Conservation (phyloP, 2,329 filamentous ascomycete genomes). For the Aureobasidium sp. region DNA sequence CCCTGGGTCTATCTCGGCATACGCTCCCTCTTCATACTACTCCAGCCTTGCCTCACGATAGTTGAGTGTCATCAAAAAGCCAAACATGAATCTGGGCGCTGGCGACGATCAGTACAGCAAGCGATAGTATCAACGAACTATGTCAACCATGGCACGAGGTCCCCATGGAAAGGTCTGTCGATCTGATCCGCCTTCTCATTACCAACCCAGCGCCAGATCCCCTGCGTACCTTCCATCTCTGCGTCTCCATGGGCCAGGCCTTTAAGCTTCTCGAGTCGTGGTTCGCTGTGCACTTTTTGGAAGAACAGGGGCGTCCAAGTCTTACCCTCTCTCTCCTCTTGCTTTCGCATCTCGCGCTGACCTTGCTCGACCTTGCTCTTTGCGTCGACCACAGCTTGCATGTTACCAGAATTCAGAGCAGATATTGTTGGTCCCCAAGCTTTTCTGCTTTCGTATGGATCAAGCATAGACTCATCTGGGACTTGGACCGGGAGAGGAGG, state of each 20-base stretch:
- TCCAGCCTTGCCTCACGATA: no score
- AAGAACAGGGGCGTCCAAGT: constrained; percentile 38
- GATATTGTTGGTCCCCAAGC: constrained; percentile 38
- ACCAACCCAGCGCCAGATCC: not conserved
- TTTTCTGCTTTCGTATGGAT: constrained; percentile 39
- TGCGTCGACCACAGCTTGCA: constrained; percentile 30
- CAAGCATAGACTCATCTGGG: constrained; percentile 28
- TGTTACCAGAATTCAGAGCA: constrained; percentile 34
- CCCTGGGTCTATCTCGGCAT: not conserved
- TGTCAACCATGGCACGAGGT: constrained; percentile 1
- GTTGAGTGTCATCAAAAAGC: no score
- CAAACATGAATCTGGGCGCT: no score
- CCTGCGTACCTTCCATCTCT: not conserved
- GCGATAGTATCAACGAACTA: no score
- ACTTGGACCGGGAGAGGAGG: constrained; percentile 21
- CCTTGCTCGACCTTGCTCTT: constrained; percentile 22
- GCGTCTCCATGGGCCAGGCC: not conserved
- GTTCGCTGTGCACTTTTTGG: constrained; percentile 24
- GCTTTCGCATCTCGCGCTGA: constrained; percentile 36
- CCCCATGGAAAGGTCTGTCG: constrained; percentile 3
- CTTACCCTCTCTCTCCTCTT: constrained; percentile 30
- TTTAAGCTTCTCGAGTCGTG: constrained; percentile 25
- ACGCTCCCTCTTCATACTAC: no score
- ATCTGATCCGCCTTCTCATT: not conserved
- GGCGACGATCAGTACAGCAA: no score